phyloP scores from a whole-genome alignment of 805 yeast genomes.

The Candida endomychidarum region DNA sequence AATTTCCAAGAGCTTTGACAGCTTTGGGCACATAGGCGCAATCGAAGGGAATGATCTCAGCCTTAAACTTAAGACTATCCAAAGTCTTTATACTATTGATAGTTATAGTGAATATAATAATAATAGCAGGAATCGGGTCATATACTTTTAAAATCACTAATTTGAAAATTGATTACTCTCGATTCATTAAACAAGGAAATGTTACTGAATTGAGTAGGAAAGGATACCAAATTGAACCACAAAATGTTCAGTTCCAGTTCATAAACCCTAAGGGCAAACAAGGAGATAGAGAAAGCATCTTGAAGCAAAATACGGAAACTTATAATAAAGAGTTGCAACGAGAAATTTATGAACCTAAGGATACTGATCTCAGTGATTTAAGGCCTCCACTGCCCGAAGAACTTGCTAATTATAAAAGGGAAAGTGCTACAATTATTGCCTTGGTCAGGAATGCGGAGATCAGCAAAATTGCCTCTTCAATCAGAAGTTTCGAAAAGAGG shows the following conservation, averaged over 20 bases:
- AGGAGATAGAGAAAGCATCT: conserved; percentile 32
- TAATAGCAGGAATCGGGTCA: conserved; percentile 12
- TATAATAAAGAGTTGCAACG: conserved; percentile 36
- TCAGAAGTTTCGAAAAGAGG: conserved; percentile 57
- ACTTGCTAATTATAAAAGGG: conserved; percentile 36
- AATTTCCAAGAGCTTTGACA: no score
- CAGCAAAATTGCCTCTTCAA: conserved; percentile 47
- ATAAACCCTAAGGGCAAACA: conserved; percentile 25
- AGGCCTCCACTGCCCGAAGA: conserved; percentile 28
- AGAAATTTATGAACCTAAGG: conserved; percentile 50
- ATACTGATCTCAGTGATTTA: conserved; percentile 28
- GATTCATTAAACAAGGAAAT: neutral
- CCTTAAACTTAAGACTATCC: conserved; percentile 17
- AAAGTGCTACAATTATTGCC: conserved; percentile 73
- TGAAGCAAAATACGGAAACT: conserved; percentile 36
- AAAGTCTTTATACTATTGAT: conserved; percentile 13
- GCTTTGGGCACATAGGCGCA: no score
- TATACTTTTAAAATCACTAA: conserved; percentile 10
- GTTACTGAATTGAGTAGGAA: neutral
- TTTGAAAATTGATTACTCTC: conserved; percentile 11
- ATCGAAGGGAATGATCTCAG: conserved; percentile 17
- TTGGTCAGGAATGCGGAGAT: conserved; percentile 71
- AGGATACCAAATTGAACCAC: conserved; percentile 17
- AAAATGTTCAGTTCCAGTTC: conserved; percentile 35
- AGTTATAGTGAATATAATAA: conserved; percentile 14